Evolutionary conservation across 2,329 filamentous ascomycete genomes (phyloP).

Genomic region (Alternaria consortialis): DNA sequence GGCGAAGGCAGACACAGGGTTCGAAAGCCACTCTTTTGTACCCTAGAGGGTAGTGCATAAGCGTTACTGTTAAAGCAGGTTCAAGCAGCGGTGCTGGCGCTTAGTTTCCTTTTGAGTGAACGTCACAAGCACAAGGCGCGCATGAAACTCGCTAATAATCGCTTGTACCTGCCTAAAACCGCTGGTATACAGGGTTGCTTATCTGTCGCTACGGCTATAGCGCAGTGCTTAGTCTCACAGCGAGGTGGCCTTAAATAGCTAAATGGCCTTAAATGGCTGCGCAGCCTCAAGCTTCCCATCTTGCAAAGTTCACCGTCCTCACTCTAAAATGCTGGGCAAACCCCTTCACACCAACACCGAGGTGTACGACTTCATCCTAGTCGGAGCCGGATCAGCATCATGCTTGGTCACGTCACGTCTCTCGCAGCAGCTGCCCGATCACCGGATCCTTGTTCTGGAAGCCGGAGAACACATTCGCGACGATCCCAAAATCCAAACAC

Average conservation of each 20-base stretch:
- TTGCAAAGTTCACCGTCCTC: background rate
- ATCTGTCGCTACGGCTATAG: background rate
- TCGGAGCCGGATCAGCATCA: slow-evolving; percentile 29
- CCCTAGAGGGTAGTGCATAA: background rate
- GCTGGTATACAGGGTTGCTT: slow-evolving; percentile 2
- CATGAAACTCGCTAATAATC: background rate
- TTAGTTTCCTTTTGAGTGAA: background rate
- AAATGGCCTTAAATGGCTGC: background rate
- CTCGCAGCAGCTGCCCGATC: slow-evolving; percentile 22
- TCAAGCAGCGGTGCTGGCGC: slow-evolving; percentile 2
- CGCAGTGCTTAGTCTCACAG: background rate
- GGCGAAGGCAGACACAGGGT: background rate
- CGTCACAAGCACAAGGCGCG: background rate
- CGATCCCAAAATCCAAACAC: slow-evolving; percentile 27
- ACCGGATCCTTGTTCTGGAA: slow-evolving; percentile 25
- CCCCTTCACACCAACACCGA: background rate
- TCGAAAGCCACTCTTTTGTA: background rate
- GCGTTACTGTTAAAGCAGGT: background rate
- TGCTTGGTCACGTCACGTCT: slow-evolving; percentile 30
- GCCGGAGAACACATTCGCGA: slow-evolving; percentile 27
- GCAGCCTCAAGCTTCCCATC: background rate
- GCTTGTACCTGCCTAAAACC: slow-evolving; percentile 1
- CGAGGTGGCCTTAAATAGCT: background rate
- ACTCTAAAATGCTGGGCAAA: slow-evolving; percentile 9
- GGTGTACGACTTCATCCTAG: slow-evolving; percentile 25